Base-by-base conservation (phyloP, 2,329 filamentous ascomycete genomes). In the Pseudocercospora crystallina region DNA sequence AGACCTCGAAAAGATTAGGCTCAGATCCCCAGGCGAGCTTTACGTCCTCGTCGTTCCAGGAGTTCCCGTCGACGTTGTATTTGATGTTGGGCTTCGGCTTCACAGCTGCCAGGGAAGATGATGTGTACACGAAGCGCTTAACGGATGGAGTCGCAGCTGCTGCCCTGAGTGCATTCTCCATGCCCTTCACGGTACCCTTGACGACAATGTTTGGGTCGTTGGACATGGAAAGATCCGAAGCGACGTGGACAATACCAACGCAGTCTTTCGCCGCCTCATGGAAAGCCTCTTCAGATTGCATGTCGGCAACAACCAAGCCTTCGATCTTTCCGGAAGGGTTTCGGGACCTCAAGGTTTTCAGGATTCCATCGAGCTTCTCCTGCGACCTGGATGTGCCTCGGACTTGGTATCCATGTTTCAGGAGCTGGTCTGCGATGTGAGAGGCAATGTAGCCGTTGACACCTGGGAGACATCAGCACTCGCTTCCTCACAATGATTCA, bases 301-400 rank as follows among this genome's bases (percentile, higher is more conserved):
- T 47, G 30, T 47, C 37, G 17, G 20, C 8, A 8, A 47, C 44
- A 10, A 47, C 29, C 14, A 40, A 15, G 12, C 37, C 31, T 39
- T 47, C 44, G 8, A 47, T 13, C 34, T 13, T 32, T 5, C 20
- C n/a, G 5, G 14, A 13, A 3, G 40, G 40, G 17, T 43, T 29
- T 5, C 40, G 40, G 5, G 13, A 15, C 8, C 40, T 29, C 29
- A 47, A 34, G 10, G 29, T 32, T 8, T 47, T 31, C 9, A 40
- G 44, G 8, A 35, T 10, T 2, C 15, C 20, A 14, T 33, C 41
- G 37, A 39, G 36, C 31, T 47, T 47, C 7, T 20, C 15, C 35
- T 41, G 36, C 13, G 39, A 36, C 15, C 44, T 36, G 11, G 37
- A 36, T n/a, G 44, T 47, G n/a, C 44, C 44, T 32, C 44, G 44